Evolutionary conservation across 345 rosid genomes (phyloP).

Genomic region (Mercurialis annua): DNA sequence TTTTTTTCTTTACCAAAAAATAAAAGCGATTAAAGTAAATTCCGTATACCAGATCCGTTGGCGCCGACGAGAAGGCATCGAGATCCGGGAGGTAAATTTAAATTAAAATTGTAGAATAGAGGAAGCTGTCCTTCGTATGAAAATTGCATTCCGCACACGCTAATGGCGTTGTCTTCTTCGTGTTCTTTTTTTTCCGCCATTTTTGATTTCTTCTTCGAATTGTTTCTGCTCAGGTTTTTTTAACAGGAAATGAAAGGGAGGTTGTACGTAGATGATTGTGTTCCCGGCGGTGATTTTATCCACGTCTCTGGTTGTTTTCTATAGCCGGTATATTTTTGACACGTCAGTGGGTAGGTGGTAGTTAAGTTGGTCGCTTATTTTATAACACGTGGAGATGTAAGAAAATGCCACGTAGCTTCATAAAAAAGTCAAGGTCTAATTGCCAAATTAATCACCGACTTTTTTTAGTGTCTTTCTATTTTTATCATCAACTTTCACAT

Average conservation of each 20-base stretch:
- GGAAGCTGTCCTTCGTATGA: slow-evolving; percentile 59
- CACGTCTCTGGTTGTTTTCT: neutral
- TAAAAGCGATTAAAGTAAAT: neutral
- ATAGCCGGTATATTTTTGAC: slow-evolving; percentile 13
- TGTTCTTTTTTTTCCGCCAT: slow-evolving; percentile 36
- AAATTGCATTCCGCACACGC: slow-evolving; percentile 76
- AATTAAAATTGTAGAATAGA: slow-evolving; percentile 64
- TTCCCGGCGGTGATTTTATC: slow-evolving; percentile 9
- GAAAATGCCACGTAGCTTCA: slow-evolving; percentile 10
- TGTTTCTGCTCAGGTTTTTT: neutral
- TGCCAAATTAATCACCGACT: no score
- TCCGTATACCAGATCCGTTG: slow-evolving; percentile 78
- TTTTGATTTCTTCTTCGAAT: neutral
- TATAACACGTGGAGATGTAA: neutral
- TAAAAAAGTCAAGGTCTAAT: no score
- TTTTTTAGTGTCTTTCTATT: neutral
- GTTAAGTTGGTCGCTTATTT: neutral
- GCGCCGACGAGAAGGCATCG: slow-evolving; percentile 94
- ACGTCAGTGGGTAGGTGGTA: slow-evolving; percentile 4
- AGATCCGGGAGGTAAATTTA: slow-evolving; percentile 64
- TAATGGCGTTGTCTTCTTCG: slow-evolving; percentile 37
- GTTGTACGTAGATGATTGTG: neutral
- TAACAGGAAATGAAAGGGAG: neutral
- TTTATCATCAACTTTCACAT: no score
- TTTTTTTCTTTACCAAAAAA: neutral